Evolutionary conservation across 2,329 filamentous ascomycete species (phyloP), one percentile per base, ranked within the genome.

Genomic region (Trichoderma sp.): DNA sequence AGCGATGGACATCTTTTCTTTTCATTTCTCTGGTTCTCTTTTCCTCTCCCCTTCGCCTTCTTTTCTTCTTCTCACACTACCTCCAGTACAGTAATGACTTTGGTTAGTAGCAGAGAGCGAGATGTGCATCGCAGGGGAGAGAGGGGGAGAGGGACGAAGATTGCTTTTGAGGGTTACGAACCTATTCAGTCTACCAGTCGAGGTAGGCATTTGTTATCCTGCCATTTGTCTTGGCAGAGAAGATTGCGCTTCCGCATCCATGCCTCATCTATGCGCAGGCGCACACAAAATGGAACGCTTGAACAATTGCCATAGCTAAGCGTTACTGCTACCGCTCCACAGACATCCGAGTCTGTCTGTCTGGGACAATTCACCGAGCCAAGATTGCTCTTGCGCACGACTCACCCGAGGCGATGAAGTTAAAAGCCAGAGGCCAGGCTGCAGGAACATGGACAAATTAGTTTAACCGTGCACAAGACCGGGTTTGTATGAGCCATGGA

Each of bases 381-480:
- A 34, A 66, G 16, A 51, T 26, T 59, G 54, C 60, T 18, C 34
- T 59, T 24, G 51, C 58, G 43, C 56, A 54, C 52, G 81, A 95
- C 92, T 95, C 89, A 96, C 92, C 91, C 84, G 92, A 93, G 80
- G 92, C 92, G 83, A 96, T 92, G 84, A 96, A 96, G 83, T 96
- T 96, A 78, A 96, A 85, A 79, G 92, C 91, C 80, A 96, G 83
- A 74, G 92, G 92, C 73, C 93, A 82, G 73, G 91, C 92, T 96
- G 75, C 59, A 21, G 70, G 74, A 71, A 56, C 64, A 18, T 71
- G 55, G 16, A 68, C 13, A 61, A 70, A 77, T 82, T 73, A 82
- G 79, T 73, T 30, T 30, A 37, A n/a, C 30, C 4, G 18, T n/a
- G 52, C 18, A 39, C 8, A 16, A 16, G 1, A 24, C 1, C 10